Conservation (phyloP, 176 grass and related monocot genomes). For the Paspalum vaginatum region DNA sequence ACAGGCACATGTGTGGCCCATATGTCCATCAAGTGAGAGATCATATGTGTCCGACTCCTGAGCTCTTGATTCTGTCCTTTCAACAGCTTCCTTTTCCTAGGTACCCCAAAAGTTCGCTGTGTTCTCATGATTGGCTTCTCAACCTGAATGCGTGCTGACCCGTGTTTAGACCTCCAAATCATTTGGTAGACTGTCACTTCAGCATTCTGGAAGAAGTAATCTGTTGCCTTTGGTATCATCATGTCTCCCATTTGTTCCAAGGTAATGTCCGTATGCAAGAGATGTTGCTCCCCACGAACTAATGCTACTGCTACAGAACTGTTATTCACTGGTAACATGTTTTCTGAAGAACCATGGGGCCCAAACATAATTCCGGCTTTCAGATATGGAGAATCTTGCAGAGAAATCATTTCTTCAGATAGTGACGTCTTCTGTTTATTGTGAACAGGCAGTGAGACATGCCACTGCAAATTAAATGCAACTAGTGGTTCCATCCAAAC, state of each 20-base stretch:
- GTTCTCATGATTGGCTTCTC: not conserved
- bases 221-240: not conserved
- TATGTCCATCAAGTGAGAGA: not conserved
- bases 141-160: not conserved
- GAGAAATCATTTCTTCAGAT: not conserved
- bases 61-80: not conserved
- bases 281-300: not conserved
- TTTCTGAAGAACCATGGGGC: not conserved
- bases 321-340: not conserved
- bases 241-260: not conserved
- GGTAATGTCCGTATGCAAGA: not conserved
- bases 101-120: not conserved
- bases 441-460: not conserved
- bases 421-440: not conserved
- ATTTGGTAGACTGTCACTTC: not conserved
- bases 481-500: not conserved
- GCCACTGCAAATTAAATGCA: not conserved
- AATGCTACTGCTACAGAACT: not conserved
- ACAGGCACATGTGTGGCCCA: not conserved
- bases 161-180: constrained; percentile 2
- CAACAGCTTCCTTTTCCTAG: not conserved
- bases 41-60: no score
- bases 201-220: not conserved
- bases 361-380: not conserved
- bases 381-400: not conserved